Evolutionary conservation across 345 rosid genomes (phyloP), one percentile per base, ranked within the genome.

Genomic region (Geranium rotundifolium): DNA sequence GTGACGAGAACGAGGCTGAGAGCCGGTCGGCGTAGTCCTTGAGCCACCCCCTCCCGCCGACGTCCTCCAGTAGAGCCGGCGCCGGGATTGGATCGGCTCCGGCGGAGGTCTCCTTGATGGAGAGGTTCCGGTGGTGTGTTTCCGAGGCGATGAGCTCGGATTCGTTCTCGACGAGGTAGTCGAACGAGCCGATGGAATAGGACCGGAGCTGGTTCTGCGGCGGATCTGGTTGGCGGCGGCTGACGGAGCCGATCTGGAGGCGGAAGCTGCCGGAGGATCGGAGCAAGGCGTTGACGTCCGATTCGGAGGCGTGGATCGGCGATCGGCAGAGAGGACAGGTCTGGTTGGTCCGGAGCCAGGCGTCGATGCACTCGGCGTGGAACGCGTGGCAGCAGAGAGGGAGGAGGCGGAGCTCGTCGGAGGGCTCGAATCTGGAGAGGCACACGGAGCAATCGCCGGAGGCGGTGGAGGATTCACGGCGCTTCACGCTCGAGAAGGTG

Each of bases 311-410:
- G 58, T 73, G 75, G 62, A 88, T 73, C 5, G 89, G 69, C 31
- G 95, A 90, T 5, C 97, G 97, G 57, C 97, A 93, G 27, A 93
- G 86, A 17, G 99, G 99, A 74, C 99, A 93, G 0, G 96, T 84
- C 15, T 80, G 91, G 63, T 86, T 85, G 1, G 91, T 73, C 2
- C 49, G 61, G 2, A 90, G 83, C 97, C 99, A 93, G 0, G 83
- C 77, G 71, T 87, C 97, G 54, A 93, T 79, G 72, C 99, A 93
- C 1, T 72, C 65, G 0, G 82, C 80, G 63, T 93, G 99, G 63
- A 93, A 93, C 9, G 97, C 99, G 63, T 93, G 97, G 65, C 95
- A 86, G 52, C 97, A 93, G 5, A 93, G 80, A 3, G 96, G 96
- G 3, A 93, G 85, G 1, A 93, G 83, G 50, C 97, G 88, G 59